These are phyloP conservation scores for Castanopsis chinensis DNA, from an alignment of 306 rosid species.

Conservation along the genomic window DNA sequence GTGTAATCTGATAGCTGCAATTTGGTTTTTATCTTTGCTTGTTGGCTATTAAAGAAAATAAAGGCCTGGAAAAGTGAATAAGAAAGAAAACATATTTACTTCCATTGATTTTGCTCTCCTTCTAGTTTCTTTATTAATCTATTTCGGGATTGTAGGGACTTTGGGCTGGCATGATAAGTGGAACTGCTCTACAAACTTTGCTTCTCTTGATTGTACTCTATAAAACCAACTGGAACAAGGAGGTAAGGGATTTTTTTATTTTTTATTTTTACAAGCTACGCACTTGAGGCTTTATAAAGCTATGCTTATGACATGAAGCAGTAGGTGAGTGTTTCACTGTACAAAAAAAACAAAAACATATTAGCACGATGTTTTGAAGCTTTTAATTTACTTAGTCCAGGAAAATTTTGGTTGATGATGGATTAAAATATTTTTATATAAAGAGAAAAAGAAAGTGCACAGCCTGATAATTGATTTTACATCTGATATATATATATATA, in stretches of 20 bases:
- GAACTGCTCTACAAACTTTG: slow-evolving; percentile 50
- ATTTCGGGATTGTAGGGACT: slow-evolving; percentile 38
- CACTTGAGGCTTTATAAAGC: not conserved
- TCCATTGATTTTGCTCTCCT: not conserved
- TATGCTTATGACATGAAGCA: not conserved
- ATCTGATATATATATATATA: not conserved
- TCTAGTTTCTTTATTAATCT: no score
- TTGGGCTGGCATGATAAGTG: slow-evolving; percentile 65
- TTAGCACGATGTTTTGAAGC: not conserved
- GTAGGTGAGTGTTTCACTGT: not conserved
- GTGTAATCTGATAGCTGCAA: no score
- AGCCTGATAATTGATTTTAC: not conserved
- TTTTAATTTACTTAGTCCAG: not conserved
- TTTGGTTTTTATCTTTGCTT: no score
- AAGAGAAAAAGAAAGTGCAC: not conserved
- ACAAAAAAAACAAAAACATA: no score
- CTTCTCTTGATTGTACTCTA: slow-evolving; percentile 42
- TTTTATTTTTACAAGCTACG: not conserved
- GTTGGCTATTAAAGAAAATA: no score
- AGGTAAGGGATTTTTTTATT: slow-evolving; percentile 28
- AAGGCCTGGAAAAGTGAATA: not conserved
- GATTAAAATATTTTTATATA: not conserved
- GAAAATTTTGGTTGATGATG: not conserved
- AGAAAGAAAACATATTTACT: not conserved
- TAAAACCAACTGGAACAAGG: slow-evolving; percentile 57